Evolutionary conservation across 148 eudicot genomes (phyloP), one percentile per base, ranked within the genome.

Genomic region (Nepenthes gracilis): DNA sequence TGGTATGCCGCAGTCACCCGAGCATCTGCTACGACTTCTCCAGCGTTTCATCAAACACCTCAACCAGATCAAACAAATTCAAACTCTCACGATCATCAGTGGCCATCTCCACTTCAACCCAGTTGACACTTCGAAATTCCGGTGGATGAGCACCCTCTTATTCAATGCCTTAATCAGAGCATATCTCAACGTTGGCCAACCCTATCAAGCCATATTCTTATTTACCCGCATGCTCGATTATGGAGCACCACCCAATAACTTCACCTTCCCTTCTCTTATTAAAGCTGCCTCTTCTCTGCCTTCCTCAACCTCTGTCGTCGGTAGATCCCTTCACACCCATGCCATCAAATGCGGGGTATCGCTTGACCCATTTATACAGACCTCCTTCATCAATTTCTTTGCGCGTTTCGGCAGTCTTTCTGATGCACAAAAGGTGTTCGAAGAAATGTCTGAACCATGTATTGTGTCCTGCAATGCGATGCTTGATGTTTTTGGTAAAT

Each of bases 91-190:
- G 12, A 72, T 77, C 70, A 81, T 81, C 47, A 70, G 70, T 60
- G 83, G 78, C 58, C 60, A 76, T 73, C 81, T 85, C 45, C 76
- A 70, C 55, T 63, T 14, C 52, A 62, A 56, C 43, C 64, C 60
- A 38, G 32, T 11, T 43, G 65, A 73, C n/a, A n/a, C 63, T 5
- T 57, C 70, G 33, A 36, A 64, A 36, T 43, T 36, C 54, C 73
- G 70, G 78, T 79, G 88, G 83, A 67, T 62, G 64, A 69, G 77
- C 64, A 81, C 86, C 10, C 78, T 79, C 57, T 70, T 79, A 45
- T 81, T 68, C 75, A 83, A 79, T 54, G 43, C 81, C 52, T 71
- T 77, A 51, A 81, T 81, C 57, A 73, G 84, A 64, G 51, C 82
- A 50, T 84, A 80, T 64, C 68, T 77, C 34, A 58, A 62, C 58